Evolutionary conservation across 352 stramenopile genomes (phyloP).

Genomic region (Phytophthora nicotianae): DNA sequence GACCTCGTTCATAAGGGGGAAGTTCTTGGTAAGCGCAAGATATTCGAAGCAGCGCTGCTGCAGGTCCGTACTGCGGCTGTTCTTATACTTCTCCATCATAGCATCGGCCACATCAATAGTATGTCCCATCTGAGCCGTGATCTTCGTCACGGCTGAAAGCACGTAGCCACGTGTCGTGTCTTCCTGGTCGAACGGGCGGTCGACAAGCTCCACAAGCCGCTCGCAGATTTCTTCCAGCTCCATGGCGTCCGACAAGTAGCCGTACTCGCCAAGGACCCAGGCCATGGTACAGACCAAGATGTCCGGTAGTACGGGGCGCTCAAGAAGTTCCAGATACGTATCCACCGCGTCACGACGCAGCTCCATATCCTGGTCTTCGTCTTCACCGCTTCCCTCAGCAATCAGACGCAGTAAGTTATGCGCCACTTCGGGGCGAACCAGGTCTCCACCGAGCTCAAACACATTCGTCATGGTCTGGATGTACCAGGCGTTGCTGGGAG

Average conservation of each 20-base stretch:
- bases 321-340: constrained; percentile 96
- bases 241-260: constrained; percentile 94
- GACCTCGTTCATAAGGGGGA: constrained; percentile 88
- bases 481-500: constrained; percentile 99
- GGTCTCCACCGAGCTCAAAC: constrained; percentile 95
- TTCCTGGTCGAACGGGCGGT: constrained; percentile 85
- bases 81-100: constrained; percentile 97
- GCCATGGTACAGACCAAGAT: constrained; percentile 98
- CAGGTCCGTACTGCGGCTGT: constrained; percentile 95
- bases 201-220: constrained; percentile 94
- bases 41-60: constrained; percentile 99
- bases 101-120: constrained; percentile 89
- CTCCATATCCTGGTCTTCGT: constrained; percentile 96
- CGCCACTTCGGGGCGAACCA: constrained; percentile 96
- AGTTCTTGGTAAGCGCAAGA: constrained; percentile 93
- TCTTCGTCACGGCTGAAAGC: constrained; percentile 97
- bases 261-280: constrained; percentile 99
- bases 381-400: constrained; percentile 96
- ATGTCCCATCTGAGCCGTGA: constrained; percentile 95
- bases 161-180: constrained; percentile 96
- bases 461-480: constrained; percentile 98
- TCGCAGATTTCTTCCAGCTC: constrained; percentile 95
- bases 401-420: constrained; percentile 99
- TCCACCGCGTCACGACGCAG: constrained; percentile 97
- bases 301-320: constrained; percentile 94